Evolutionary conservation across 805 yeast genomes (phyloP).

Genomic region (Starmera dryadoides): DNA sequence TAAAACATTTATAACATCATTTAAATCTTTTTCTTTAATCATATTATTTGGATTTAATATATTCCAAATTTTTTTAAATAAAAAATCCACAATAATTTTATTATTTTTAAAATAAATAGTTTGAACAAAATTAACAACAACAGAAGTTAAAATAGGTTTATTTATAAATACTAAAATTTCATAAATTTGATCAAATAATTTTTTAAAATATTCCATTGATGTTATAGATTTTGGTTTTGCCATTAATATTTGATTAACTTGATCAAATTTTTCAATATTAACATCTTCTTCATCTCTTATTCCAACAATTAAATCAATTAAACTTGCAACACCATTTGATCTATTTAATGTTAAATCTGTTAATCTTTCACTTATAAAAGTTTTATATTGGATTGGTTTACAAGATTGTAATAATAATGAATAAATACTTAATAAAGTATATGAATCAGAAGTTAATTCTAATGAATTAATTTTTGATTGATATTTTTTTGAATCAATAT

Average conservation of each 20-base stretch:
- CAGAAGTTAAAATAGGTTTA: slow-evolving; percentile 51
- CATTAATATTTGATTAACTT: slow-evolving; percentile 58
- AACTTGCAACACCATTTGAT: slow-evolving; percentile 61
- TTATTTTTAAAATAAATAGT: slow-evolving; percentile 43
- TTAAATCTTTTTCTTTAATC: slow-evolving; percentile 41
- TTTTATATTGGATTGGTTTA: slow-evolving; percentile 38
- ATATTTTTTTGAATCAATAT: slow-evolving; percentile 20
- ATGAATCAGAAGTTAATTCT: slow-evolving; percentile 53
- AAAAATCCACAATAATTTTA: slow-evolving; percentile 48
- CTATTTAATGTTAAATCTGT: slow-evolving; percentile 50
- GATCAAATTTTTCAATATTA: slow-evolving; percentile 56
- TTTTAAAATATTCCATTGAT: slow-evolving; percentile 43
- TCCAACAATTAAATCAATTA: slow-evolving; percentile 74
- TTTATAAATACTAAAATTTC: slow-evolving; percentile 50
- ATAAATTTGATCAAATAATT: slow-evolving; percentile 59
- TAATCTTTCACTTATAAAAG: slow-evolving; percentile 40
- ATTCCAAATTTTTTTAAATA: slow-evolving; percentile 43
- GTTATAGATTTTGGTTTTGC: slow-evolving; percentile 50
- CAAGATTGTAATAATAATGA: slow-evolving; percentile 48
- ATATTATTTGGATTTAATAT: slow-evolving; percentile 34
- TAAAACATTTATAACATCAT: slow-evolving; percentile 59
- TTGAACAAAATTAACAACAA: slow-evolving; percentile 48
- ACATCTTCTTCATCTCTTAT: slow-evolving; percentile 66
- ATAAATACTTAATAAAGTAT: slow-evolving; percentile 53
- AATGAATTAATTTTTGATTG: slow-evolving; percentile 17